A percentile compares a stretch with the other conserved stretches of the same genome.
Evolutionary conservation across 2,329 filamentous ascomycete genomes (phyloP).

Genomic region (Didymella glomerata): DNA sequence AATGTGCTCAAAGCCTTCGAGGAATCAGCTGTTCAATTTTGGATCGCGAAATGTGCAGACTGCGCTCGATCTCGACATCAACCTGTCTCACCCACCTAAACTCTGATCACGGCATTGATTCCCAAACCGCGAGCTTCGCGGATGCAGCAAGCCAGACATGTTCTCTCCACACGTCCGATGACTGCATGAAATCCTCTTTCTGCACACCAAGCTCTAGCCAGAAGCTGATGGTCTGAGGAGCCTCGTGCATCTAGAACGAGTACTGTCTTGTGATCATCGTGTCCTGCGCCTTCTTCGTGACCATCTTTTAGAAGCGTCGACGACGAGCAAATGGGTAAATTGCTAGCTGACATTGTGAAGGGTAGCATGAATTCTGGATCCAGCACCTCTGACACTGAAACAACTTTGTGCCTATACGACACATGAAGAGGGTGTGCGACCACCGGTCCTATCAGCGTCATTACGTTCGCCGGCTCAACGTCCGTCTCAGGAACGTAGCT

Average conservation of each 20-base stretch:
- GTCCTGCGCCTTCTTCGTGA: conserved; percentile 21
- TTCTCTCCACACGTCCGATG: conserved; percentile 71
- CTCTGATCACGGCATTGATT: conserved; percentile 69
- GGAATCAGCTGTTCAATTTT: not conserved
- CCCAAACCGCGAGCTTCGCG: conserved; percentile 76
- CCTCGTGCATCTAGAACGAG: conserved; percentile 62
- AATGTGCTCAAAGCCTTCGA: not conserved
- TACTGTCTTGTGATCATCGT: conserved; percentile 42
- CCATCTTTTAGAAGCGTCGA: conserved; percentile 23
- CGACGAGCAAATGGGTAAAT: conserved; percentile 27
- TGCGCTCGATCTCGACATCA: not conserved
- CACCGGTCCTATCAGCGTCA: conserved; percentile 18
- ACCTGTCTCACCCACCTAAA: conserved; percentile 29
- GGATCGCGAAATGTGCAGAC: not conserved
- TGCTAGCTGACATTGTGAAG: conserved; percentile 32
- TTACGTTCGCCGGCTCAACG: conserved; percentile 19
- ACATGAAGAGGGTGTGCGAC: conserved; percentile 53
- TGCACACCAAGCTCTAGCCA: conserved; percentile 76
- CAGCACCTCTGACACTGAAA: conserved; percentile 47
- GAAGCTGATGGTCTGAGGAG: conserved; percentile 69
- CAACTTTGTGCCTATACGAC: conserved; percentile 48
- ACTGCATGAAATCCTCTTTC: conserved; percentile 78
- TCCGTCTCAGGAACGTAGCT: conserved; percentile 33
- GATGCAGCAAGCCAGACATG: conserved; percentile 77
- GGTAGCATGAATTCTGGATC: conserved; percentile 38